Base-by-base conservation (phyloP, 257 asterid species). In the Cinchona pubescens region DNA sequence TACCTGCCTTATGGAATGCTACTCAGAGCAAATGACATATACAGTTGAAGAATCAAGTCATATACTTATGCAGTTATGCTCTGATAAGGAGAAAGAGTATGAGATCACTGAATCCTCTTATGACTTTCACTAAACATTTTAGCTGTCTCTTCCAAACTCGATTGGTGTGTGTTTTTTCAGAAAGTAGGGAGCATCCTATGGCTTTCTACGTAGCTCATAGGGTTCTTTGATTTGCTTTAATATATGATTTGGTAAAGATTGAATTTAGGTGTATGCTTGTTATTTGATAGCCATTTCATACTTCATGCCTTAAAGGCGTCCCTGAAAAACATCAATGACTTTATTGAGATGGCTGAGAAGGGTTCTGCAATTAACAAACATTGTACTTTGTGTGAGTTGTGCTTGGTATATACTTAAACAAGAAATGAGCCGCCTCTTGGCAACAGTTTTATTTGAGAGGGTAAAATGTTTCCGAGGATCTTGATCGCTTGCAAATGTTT, bases 111-210 rank as follows among this genome's bases (percentile, higher is more conserved):
- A 43, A 56, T 43, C 63, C 45, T 59, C n/a, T 32, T 32, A 37
- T 68, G 48, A 67, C 6, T 16, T 71, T 40, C 29, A 29, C 37
- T 72, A 55, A 21, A 55, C 21, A 38, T 56, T 35, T 12, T 19
- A 35, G 38, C 25, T 53, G 48, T 71, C 51, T 58, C 51, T 71
- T 71, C 69, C 32, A 23, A 67, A 67, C 32, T 35, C 55, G 25
- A 32, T 13, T 67, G 69, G 38, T 56, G 19, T 32, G 30, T 34
- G 42, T 14, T 66, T 9, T 59, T 37, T 55, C 29, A 53, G 59
- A 51, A 51, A 29, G 51, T 34, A 49, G 21, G 49, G 35, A 45
- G 46, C 61, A 35, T 35, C 38, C 27, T 67, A 43, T 53, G 8
- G 14, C 8, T 55, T 45, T 25, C 67, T 14, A 18, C 27, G 58